Percentiles rank a stretch among this genome's conserved stretches.
Conservation (phyloP, 768 basidiomycete species). For the Kwoniella heveanensis region DNA sequence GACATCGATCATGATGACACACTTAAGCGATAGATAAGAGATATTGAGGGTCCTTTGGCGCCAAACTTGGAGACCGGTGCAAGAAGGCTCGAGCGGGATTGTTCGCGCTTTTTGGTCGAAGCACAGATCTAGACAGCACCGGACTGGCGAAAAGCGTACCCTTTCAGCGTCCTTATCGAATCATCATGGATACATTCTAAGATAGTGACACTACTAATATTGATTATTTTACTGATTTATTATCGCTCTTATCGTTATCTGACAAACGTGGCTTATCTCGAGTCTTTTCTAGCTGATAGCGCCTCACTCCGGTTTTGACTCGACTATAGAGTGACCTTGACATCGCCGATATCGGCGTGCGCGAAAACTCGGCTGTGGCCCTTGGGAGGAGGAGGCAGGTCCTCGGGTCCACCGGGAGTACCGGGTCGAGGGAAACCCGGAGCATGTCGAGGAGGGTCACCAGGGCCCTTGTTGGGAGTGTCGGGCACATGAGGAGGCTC, state of each 20-base stretch:
- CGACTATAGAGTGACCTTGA: slow-evolving; percentile 27
- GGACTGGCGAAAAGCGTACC: not conserved
- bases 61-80: not conserved
- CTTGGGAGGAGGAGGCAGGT: slow-evolving; percentile 25
- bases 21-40: not conserved
- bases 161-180: not conserved
- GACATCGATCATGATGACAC: not conserved
- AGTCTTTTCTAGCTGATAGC: too few species aligned
- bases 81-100: not conserved
- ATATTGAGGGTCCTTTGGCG: not conserved
- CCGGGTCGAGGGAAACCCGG: slow-evolving; percentile 17
- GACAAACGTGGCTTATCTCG: too few species aligned
- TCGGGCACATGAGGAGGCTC: slow-evolving; percentile 7
- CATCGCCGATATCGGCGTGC: slow-evolving; percentile 36
- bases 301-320: not conserved
- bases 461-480: slow-evolving; percentile 15
- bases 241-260: slow-evolving; percentile 1
- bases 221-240: not conserved
- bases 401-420: slow-evolving; percentile 10
- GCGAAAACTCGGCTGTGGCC: slow-evolving; percentile 31
- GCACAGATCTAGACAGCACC: too few species aligned
- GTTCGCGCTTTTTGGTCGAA: too few species aligned
- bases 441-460: slow-evolving; percentile 9
- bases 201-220: too few species aligned
- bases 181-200: not conserved